Evolutionary conservation across 1,139 yeast species (phyloP), one percentile per base, ranked within the genome.

Genomic region (Fermentozyma sake): DNA sequence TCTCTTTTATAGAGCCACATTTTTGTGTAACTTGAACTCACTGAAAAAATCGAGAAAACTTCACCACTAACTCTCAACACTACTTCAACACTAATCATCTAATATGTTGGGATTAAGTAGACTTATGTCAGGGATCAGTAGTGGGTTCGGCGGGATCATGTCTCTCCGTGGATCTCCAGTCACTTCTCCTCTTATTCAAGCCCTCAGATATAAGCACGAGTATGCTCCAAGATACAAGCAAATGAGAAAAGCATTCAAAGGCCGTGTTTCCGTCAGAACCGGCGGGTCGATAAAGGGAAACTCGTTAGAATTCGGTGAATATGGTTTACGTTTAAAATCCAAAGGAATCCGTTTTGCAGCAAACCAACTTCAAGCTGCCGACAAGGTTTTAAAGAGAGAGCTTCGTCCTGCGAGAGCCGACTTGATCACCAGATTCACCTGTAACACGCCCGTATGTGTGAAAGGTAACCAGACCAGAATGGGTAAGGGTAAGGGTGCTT

Each of bases 401-500:
- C 78, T 87, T 50, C 78, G 95, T 55, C 79, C 84, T 13, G 66
- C 77, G 23, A 75, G 78, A 22, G 83, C 84, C 16, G 65, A 74
- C 44, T 65, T 86, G 29, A 79, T 83, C 67, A 79, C 93, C 40
- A 74, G 98, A 48, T 68, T 89, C 38, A 77, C 80, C 27, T 83
- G 96, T 26, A 81, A 84, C 55, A 72, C 86, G 33, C 93, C 97
- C 0, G 95, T 91, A 12, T 89, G 96, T 60, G 77, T 85, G 33
- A 91, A 91, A 63, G 99, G 99, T 65, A 91, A 93, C 57, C 96
- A 91, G 55, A 86, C 96, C 12, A 91, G 99, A 79, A 91, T 91
- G 99, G 99, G 99, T 68, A 91, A 93, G 60, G 99, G 99, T 66
- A 91, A 91, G 60, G 99, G 99, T 58, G 80, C 93, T 0, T 89